Base-by-base conservation (phyloP, 495 filamentous ascomycete genomes). In the Neohortaea acidophila region DNA sequence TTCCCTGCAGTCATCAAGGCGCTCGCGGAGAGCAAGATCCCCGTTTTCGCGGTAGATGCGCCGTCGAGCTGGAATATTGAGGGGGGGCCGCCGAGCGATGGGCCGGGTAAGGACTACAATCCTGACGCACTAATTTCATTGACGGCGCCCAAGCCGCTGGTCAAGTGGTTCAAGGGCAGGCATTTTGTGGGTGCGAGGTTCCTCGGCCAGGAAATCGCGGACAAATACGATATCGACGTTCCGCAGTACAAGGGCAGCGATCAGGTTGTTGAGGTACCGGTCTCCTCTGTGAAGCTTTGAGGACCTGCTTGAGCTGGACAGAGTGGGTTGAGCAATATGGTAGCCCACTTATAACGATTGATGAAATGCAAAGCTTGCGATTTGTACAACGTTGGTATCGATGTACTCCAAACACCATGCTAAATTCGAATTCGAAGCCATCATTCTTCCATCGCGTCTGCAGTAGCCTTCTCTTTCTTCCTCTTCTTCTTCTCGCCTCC, bases 61-160 rank as follows among this genome's bases (percentile, higher is more conserved):
- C 89, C 89, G 3, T 86, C 79, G 25, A 84, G 79, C 7, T 97
- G 89, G 89, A 78, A 86, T 61, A 85, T 97, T 25, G 79, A 93
- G 49, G 61, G 59, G 2, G 89, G 89, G 0, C 87, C 86, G 14
- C 85, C 87, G 15, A 60, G 65, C 38, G 66, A 70, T 2, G 89
- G 87, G 0, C 73, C 84, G 0, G 89, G 83, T 4, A 73, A 74
- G 44, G 77, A 67, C 15, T 94, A 91, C 51, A 69, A 78, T 55
- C 89, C 89, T 18, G 59, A 64, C 29, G 72, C 74, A 32, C 57
- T 97, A 44, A 73, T 97, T 46, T 92, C 82, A 51, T 62, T 97
- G 56, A 93, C 91, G 34, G 91, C 89, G 28, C 85, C 89, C 23
- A 97, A 97, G 61, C 86, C 85, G n/a, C 63, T 92, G 36, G 79